Percentiles rank a stretch among this genome's conserved stretches.
Evolutionary conservation across 192 early-diverging fungal species (phyloP).

Genomic region (Pilobolus umbonatus): DNA sequence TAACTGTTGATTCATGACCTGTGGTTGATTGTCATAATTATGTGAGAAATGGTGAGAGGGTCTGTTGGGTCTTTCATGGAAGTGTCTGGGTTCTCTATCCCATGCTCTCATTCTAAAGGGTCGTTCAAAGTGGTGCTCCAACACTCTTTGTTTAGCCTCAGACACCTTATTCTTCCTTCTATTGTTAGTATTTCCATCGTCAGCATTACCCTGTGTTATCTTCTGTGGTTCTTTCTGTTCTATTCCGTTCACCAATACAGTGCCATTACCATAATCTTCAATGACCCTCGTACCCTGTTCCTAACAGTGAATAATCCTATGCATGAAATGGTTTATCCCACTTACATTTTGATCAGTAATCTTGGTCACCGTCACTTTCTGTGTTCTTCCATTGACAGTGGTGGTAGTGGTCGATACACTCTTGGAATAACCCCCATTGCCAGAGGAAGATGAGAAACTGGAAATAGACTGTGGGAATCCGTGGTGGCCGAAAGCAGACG

Average conservation of each 20-base stretch:
- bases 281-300: constrained; percentile 6
- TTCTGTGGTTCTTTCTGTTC: too few relatives aligned
- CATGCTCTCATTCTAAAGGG: too few relatives aligned
- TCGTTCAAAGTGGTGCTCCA: too few relatives aligned
- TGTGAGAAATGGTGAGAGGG: too few relatives aligned
- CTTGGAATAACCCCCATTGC: background rate
- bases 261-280: constrained; percentile 7
- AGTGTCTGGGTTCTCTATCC: too few relatives aligned
- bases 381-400: constrained; percentile 14
- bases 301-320: background rate
- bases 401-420: constrained; percentile 4
- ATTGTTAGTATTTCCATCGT: too few relatives aligned
- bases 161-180: background rate
- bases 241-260: background rate
- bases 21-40: background rate
- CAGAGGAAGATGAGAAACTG: background rate
- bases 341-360: constrained; percentile 15
- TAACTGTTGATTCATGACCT: background rate
- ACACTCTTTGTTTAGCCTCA: background rate
- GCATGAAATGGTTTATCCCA: background rate
- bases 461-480: background rate
- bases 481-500: too few relatives aligned
- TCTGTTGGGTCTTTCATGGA: too few relatives aligned
- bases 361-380: constrained; percentile 15
- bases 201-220: too few relatives aligned